These are phyloP conservation scores for Ophiostoma sp. DNA, from an alignment of 2,329 filamentous ascomycete species.

Conservation along the genomic window DNA sequence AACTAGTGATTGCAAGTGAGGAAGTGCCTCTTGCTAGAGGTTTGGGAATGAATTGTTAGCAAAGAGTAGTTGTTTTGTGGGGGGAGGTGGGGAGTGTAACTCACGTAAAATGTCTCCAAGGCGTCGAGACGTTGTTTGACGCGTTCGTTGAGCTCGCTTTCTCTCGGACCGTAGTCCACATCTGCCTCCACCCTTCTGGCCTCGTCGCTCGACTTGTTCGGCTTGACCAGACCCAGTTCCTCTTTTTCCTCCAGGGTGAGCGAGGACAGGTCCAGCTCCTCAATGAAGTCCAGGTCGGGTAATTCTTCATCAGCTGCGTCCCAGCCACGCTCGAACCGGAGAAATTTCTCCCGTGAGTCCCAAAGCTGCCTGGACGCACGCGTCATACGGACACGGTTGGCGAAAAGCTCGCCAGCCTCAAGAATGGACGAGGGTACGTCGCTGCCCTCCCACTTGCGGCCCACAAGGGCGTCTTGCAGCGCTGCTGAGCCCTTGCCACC, in stretches of 20 bases:
- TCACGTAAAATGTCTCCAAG: slow-evolving; percentile 83
- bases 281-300: slow-evolving; percentile 44
- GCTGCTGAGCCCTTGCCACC: slow-evolving; percentile 86
- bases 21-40: slow-evolving; percentile 67
- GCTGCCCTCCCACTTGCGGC: slow-evolving; percentile 86
- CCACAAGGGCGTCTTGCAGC: slow-evolving; percentile 75
- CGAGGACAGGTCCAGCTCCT: slow-evolving; percentile 42
- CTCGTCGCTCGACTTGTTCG: slow-evolving; percentile 30
- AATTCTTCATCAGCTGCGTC: slow-evolving; percentile 43
- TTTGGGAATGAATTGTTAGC: neutral
- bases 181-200: slow-evolving; percentile 27
- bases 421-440: slow-evolving; percentile 93
- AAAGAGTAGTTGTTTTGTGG: neutral
- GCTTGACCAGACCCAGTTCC: slow-evolving; percentile 49
- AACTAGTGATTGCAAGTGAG: slow-evolving; percentile 86
- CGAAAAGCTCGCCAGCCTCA: slow-evolving; percentile 91
- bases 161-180: slow-evolving; percentile 54
- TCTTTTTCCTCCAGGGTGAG: slow-evolving; percentile 47
- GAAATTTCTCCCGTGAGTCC: slow-evolving; percentile 88
- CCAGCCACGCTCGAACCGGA: slow-evolving; percentile 92
- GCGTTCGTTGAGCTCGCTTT: slow-evolving; percentile 50
- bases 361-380: slow-evolving; percentile 89
- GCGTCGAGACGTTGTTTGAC: slow-evolving; percentile 66
- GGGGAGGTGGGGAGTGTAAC: slow-evolving; percentile 37
- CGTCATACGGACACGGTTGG: slow-evolving; percentile 85